Evolutionary conservation across 306 rosid species (phyloP).

Genomic region (Ceratonia siliqua): DNA sequence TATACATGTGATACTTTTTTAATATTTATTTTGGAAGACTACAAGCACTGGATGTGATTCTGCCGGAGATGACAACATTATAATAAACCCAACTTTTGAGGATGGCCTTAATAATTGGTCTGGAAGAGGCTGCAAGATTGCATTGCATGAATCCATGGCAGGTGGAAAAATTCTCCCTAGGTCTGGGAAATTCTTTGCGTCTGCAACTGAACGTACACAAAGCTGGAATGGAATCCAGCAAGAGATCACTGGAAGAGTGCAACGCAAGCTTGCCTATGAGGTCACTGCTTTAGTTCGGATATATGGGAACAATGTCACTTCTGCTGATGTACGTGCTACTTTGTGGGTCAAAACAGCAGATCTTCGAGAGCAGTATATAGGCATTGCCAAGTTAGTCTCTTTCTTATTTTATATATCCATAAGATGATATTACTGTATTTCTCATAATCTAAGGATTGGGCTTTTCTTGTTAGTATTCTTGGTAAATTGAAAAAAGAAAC

Average conservation of each 20-base stretch:
- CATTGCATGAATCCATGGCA: conserved; percentile 67
- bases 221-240: conserved; percentile 95
- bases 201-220: conserved; percentile 82
- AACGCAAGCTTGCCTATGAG: conserved; percentile 82
- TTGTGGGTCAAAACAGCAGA: conserved; percentile 75
- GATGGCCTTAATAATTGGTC: conserved; percentile 86
- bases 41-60: conserved; percentile 35
- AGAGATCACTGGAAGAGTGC: conserved; percentile 83
- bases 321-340: conserved; percentile 75
- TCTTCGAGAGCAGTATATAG: conserved; percentile 81
- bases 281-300: conserved; percentile 73
- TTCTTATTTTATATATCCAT: neutral
- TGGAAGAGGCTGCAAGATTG: conserved; percentile 94
- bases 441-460: neutral
- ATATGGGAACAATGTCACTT: conserved; percentile 73
- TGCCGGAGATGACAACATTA: conserved; percentile 56
- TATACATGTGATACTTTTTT: conserved; percentile 4
- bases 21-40: conserved; percentile 38
- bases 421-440: neutral
- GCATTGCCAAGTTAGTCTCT: conserved; percentile 76
- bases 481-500: conserved; percentile 4
- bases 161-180: conserved; percentile 74
- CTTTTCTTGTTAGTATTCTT: conserved; percentile 23
- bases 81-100: conserved; percentile 72
- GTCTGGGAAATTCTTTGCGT: conserved; percentile 72